Conservation (phyloP, 2,329 filamentous ascomycete genomes). For the Fusarium secorum region DNA sequence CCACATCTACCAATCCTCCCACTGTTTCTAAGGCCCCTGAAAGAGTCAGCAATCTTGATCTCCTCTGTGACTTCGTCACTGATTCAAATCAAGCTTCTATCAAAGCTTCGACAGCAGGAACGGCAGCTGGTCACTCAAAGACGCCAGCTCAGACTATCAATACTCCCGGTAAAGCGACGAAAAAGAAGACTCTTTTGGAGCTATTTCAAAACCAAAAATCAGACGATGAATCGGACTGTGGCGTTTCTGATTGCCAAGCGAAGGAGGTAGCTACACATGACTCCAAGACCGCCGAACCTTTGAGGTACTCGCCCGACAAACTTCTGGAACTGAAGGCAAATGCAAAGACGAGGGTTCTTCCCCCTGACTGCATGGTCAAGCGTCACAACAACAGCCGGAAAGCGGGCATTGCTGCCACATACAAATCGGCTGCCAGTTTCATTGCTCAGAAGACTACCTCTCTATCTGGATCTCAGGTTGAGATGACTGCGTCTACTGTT, state of each 20-base stretch:
- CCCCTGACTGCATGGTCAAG: neutral
- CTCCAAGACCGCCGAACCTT: neutral
- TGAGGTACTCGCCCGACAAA: constrained; percentile 9
- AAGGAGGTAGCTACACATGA: neutral
- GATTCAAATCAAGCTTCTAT: neutral
- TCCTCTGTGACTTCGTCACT: neutral
- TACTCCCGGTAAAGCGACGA: neutral
- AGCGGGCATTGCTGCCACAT: neutral
- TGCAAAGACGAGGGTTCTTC: neutral
- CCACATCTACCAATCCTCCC: neutral
- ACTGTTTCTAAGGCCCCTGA: neutral
- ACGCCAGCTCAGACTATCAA: neutral
- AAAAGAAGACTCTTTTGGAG: neutral
- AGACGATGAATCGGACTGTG: neutral
- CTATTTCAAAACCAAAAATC: neutral
- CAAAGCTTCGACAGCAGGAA: neutral
- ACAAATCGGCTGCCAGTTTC: neutral
- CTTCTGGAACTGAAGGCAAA: constrained; percentile 8
- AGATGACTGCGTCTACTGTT: neutral
- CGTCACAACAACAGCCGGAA: neutral
- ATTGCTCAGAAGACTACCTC: neutral
- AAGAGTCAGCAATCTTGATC: neutral
- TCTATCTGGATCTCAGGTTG: neutral
- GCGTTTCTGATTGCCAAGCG: neutral
- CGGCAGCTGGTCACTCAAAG: neutral